Percentiles rank a stretch among this genome's conserved stretches.
These are phyloP conservation scores for Vachellia collinsii DNA, from an alignment of 306 rosid genomes.

Conservation along the genomic window DNA sequence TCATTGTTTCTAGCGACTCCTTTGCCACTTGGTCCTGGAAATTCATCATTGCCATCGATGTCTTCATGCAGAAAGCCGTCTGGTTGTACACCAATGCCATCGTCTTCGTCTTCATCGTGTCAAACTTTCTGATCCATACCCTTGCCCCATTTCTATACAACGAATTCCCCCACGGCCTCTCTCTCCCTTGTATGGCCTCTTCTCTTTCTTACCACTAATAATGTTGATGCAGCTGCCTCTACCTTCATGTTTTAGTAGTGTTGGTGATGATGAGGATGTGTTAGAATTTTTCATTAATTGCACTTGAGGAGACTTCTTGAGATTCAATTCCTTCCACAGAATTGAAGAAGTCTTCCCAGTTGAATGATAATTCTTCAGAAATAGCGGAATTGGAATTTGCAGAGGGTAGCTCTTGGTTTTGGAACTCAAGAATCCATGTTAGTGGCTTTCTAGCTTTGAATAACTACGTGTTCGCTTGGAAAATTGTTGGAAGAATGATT, in stretches of 20 bases:
- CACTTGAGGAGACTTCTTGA: slow-evolving; percentile 46
- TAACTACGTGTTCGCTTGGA: no score
- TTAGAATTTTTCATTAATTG: neutral
- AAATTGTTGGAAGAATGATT: no score
- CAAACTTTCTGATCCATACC: slow-evolving; percentile 95
- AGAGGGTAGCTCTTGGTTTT: slow-evolving; percentile 20
- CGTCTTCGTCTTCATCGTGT: slow-evolving; percentile 76
- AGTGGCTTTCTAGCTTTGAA: slow-evolving; percentile 16
- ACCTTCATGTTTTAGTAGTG: neutral
- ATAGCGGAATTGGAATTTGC: slow-evolving; percentile 3
- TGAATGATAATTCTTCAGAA: slow-evolving; percentile 12
- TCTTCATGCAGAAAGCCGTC: slow-evolving; percentile 76
- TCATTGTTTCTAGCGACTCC: slow-evolving; percentile 49
- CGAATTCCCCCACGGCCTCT: slow-evolving; percentile 97
- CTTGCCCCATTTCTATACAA: slow-evolving; percentile 72
- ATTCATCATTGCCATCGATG: slow-evolving; percentile 74
- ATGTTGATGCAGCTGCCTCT: no score
- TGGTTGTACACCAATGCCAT: slow-evolving; percentile 95
- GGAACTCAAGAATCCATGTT: slow-evolving; percentile 48
- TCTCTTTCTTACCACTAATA: neutral
- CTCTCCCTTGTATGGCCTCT: slow-evolving; percentile 63
- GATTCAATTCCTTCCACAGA: slow-evolving; percentile 10
- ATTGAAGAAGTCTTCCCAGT: slow-evolving; percentile 42
- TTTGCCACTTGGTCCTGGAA: slow-evolving; percentile 62
- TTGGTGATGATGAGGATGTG: neutral